These are phyloP conservation scores for Curvularia verruculosa DNA, from an alignment of 2,329 filamentous ascomycete genomes.

Conservation along the genomic window DNA sequence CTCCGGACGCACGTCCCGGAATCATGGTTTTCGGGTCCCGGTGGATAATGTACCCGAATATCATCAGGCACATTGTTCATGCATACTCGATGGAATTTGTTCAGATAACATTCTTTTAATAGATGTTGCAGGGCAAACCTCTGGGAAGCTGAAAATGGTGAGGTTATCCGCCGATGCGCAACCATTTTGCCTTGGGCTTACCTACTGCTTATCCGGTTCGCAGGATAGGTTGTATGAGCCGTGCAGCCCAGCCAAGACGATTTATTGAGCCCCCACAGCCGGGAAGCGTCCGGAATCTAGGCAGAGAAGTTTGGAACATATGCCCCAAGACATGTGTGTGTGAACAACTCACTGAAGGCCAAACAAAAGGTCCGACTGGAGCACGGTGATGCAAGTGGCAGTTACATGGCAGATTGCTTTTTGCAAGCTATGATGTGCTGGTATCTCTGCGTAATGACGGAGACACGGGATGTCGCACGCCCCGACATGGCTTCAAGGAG, in stretches of 20 bases:
- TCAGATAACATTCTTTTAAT: not conserved
- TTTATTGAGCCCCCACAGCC: constrained; percentile 2
- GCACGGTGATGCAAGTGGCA: not conserved
- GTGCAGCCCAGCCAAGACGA: not conserved
- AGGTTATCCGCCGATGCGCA: not conserved
- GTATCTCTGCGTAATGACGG: not conserved
- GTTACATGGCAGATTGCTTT: not conserved
- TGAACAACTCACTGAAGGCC: not conserved
- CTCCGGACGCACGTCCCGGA: not conserved
- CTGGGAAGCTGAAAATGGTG: not conserved
- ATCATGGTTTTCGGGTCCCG: not conserved
- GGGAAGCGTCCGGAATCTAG: not conserved
- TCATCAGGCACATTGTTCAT: not conserved
- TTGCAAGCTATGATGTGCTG: not conserved
- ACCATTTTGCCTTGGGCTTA: not conserved
- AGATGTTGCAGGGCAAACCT: not conserved
- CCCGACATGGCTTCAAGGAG: not conserved
- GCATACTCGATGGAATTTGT: not conserved
- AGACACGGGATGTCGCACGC: not conserved
- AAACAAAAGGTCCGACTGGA: not conserved
- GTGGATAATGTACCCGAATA: not conserved
- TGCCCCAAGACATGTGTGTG: not conserved
- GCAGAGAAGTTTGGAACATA: not conserved
- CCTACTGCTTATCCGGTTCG: not conserved
- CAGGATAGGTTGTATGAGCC: not conserved